A percentile compares a stretch with the other conserved stretches of the same genome.
Conservation (phyloP, 345 rosid genomes). For the Sapria himalayana region DNA sequence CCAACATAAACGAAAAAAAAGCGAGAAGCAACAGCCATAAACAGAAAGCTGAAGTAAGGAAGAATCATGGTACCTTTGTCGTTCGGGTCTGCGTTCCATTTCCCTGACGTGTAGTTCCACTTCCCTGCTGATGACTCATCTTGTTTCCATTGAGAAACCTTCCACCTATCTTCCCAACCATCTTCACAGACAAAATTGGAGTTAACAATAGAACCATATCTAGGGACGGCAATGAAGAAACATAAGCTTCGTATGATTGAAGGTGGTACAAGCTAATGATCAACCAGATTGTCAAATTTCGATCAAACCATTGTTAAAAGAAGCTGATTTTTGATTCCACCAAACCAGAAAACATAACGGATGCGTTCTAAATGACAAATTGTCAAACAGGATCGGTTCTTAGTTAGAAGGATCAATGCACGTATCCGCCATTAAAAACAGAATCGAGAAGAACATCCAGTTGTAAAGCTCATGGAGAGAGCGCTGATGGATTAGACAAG, state of each 20-base stretch:
- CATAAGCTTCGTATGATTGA: neutral
- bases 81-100: conserved; percentile 72
- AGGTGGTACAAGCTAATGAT: too few species aligned
- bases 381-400: too few species aligned
- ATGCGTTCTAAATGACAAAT: conserved; percentile 2
- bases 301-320: too few species aligned
- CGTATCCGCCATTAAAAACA: conserved; percentile 2
- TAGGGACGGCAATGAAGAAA: neutral
- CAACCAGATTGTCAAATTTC: too few species aligned
- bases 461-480: neutral
- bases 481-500: neutral
- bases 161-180: conserved; percentile 95
- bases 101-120: conserved; percentile 86
- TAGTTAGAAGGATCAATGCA: neutral
- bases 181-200: too few species aligned
- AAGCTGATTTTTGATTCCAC: neutral
- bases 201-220: neutral
- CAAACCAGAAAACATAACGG: neutral
- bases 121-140: conserved; percentile 75
- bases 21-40: conserved; percentile 1
- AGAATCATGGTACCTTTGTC: conserved; percentile 87
- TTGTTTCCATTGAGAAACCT: conserved; percentile 77
- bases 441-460: neutral
- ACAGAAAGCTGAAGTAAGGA: neutral
- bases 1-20: neutral